phyloP scores from a whole-genome alignment of 1,139 yeast genomes.

The Torulaspora globosa region DNA sequence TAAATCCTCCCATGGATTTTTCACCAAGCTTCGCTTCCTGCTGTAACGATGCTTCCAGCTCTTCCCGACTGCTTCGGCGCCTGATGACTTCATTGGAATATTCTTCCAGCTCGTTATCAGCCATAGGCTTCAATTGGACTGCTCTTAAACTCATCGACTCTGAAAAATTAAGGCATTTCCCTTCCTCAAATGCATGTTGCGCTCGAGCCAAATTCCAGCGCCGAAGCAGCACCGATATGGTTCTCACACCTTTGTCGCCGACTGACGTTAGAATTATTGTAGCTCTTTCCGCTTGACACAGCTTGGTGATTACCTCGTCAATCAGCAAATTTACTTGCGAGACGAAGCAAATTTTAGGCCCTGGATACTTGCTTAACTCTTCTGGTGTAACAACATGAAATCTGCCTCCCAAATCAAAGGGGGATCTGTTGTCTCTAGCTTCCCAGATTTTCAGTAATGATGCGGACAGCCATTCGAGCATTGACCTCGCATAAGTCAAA shows the following conservation, averaged over 20 bases:
- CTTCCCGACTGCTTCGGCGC: conserved; percentile 37
- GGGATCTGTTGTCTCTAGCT: conserved; percentile 55
- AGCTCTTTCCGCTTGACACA: conserved; percentile 62
- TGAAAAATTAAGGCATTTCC: conserved; percentile 21
- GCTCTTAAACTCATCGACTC: conserved; percentile 19
- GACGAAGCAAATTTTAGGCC: conserved; percentile 81
- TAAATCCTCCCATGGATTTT: conserved; percentile 8
- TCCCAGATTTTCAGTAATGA: conserved; percentile 81
- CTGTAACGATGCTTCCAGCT: conserved; percentile 25
- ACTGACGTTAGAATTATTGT: conserved; percentile 60
- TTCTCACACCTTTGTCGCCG: conserved; percentile 8
- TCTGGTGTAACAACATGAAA: conserved; percentile 56
- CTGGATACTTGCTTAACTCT: conserved; percentile 53
- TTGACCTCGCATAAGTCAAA: conserved; percentile 75
- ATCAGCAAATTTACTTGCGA: conserved; percentile 55
- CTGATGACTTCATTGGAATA: conserved; percentile 47
- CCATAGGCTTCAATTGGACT: conserved; percentile 40
- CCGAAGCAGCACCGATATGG: conserved; percentile 41
- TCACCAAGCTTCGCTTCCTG: conserved; percentile 20
- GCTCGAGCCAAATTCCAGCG: conserved; percentile 53
- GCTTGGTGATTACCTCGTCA: conserved; percentile 41
- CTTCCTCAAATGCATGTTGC: conserved; percentile 40
- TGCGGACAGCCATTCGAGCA: conserved; percentile 94
- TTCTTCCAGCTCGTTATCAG: conserved; percentile 47
- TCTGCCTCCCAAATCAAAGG: conserved; percentile 57